Conservation (phyloP, 2,329 filamentous ascomycete genomes). For the Microdochium trichocladiopsis region DNA sequence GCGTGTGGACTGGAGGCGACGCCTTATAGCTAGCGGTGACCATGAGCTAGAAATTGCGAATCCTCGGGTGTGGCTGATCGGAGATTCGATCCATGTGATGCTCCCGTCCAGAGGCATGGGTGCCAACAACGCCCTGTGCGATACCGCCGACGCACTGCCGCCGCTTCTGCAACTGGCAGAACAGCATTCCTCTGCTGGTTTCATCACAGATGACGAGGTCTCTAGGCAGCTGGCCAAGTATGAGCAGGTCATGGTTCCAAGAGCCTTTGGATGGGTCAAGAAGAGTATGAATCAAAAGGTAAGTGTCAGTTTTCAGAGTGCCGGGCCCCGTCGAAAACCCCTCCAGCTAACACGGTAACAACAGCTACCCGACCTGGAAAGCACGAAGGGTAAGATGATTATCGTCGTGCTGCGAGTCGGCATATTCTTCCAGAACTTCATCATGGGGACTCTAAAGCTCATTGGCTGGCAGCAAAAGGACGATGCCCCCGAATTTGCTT, state of each 20-base stretch:
- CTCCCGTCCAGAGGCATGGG: constrained; percentile 12
- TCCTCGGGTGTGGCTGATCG: constrained; percentile 8
- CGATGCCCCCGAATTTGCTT: constrained; percentile 1
- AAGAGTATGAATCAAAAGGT: constrained; percentile 1
- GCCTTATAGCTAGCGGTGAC: background rate
- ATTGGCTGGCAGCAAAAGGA: constrained; percentile 2
- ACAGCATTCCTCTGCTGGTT: background rate
- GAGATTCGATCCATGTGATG: constrained; percentile 10
- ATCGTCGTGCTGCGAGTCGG: background rate
- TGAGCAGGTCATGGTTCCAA: constrained; percentile 4
- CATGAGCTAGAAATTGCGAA: constrained; percentile 1
- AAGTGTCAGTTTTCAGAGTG: background rate
- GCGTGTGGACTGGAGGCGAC: constrained; percentile 2
- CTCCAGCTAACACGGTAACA: background rate
- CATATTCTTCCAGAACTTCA: background rate
- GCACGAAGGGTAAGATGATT: background rate
- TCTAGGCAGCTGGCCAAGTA: background rate
- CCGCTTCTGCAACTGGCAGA: constrained; percentile 3
- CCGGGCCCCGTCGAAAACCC: background rate
- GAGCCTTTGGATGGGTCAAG: constrained; percentile 5
- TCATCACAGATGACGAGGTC: background rate
- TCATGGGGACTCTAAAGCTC: background rate
- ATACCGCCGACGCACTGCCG: constrained; percentile 7
- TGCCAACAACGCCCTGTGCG: constrained; percentile 10
- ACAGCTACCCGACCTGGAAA: background rate